These are phyloP conservation scores for Fragaria iinumae DNA, from an alignment of 306 rosid genomes.

Conservation along the genomic window DNA sequence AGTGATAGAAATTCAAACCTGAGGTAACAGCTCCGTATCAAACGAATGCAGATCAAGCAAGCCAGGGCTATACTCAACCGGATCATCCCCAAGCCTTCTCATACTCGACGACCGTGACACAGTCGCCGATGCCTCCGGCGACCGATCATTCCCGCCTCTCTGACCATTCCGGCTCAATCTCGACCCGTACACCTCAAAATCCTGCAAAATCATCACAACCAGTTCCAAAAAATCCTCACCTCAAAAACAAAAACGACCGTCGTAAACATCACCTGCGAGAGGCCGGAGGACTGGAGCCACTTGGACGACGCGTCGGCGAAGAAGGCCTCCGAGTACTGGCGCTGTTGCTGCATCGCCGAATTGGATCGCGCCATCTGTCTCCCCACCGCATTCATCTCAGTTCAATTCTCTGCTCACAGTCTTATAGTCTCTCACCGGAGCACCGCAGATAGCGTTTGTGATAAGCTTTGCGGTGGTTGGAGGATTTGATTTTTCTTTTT, in stretches of 20 bases:
- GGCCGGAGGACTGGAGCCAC: conserved; percentile 54
- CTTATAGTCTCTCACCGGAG: background rate
- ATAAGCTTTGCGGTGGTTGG: conserved; percentile 12
- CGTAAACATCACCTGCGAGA: conserved; percentile 47
- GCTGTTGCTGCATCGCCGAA: conserved; percentile 58
- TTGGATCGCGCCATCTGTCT: conserved; percentile 58
- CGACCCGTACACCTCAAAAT: conserved; percentile 46
- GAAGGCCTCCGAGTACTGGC: conserved; percentile 65
- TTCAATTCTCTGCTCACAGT: background rate
- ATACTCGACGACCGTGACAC: conserved; percentile 60
- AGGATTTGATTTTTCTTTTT: background rate
- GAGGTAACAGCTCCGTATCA: conserved; percentile 70
- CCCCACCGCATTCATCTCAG: conserved; percentile 46
- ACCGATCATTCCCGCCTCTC: conserved; percentile 17
- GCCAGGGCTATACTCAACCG: conserved; percentile 50
- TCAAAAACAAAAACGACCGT: background rate
- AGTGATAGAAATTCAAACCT: conserved; percentile 35
- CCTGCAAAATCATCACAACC: conserved; percentile 34
- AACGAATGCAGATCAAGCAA: conserved; percentile 79
- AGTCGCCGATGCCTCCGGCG: conserved; percentile 13
- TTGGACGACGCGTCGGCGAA: conserved; percentile 46
- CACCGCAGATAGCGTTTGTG: background rate
- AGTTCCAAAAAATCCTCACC: background rate
- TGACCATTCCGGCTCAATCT: conserved; percentile 20
- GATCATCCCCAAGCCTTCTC: conserved; percentile 71